Conservation (phyloP, 345 rosid species). For the Acer saccharum region DNA sequence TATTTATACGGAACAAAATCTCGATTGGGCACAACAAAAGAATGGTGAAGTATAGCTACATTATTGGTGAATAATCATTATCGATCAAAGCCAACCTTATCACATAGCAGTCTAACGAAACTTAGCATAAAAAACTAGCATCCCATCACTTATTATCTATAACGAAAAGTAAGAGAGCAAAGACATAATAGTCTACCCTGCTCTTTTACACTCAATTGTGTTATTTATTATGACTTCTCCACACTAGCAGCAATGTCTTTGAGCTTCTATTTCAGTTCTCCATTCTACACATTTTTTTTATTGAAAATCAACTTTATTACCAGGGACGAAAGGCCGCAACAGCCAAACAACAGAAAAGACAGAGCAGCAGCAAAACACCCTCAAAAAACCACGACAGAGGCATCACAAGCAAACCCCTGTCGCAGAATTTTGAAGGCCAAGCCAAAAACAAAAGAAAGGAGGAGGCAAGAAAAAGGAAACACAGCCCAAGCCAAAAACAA, state of each 20-base stretch:
- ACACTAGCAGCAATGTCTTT: constrained; percentile 40
- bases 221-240: constrained; percentile 31
- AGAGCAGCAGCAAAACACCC: no score
- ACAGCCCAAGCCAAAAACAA: no score
- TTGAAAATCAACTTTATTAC: no score
- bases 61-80: neutral
- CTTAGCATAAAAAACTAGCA: neutral
- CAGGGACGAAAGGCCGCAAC: no score
- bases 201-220: neutral
- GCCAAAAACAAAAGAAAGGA: no score
- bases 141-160: neutral
- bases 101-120: neutral
- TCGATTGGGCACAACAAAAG: neutral
- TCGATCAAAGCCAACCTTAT: neutral
- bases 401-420: no score
- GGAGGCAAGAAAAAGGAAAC: no score
- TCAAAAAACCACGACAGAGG: no score
- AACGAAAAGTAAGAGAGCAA: neutral
- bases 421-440: no score
- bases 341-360: no score
- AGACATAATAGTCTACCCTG: neutral
- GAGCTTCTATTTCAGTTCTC: constrained; percentile 85
- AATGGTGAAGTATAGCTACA: neutral
- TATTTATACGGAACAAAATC: neutral
- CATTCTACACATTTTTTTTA: constrained; percentile 63